Base-by-base conservation (phyloP, 2,329 filamentous ascomycete species). In the Colletotrichum noveboracense region DNA sequence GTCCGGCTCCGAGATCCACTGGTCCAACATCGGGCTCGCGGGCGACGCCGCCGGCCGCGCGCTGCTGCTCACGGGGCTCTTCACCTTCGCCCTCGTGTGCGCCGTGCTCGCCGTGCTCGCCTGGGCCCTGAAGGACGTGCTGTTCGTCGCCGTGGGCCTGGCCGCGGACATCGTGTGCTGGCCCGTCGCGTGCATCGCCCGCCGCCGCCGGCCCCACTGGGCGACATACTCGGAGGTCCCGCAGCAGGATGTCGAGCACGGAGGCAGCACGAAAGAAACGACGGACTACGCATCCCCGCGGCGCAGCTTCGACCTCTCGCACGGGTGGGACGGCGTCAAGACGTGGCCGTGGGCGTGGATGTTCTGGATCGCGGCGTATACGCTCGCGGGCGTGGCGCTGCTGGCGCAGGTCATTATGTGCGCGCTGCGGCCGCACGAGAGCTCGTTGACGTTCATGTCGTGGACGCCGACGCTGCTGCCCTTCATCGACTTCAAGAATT, bases 1-100 rank as follows among this genome's bases (percentile, higher is more conserved):
- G 12, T 79, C 83, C 1, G 83, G 83, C 21, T 80, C 80, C 8
- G 83, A 85, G 68, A 79, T 85, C 5, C 84, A 83, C 48, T 83
- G 83, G 78, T 79, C 82, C 58, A 84, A 85, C 62, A 75, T 84
- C 26, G 82, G 77, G 14, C 64, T 84, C 10, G 80, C 80, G 0
- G 77, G 79, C 12, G 84, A 85, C 38, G 76, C 82, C 13, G 80
- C 81, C 2, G 82, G 82, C 2, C 78, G 80, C 74, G 77, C 78
- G 16, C 78, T 83, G 52, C 76, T 85, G 14, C 78, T 84, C 3
- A 79, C 82, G 2, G 84, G 83, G 2, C 65, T 82, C 28, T 56
- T 83, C 26, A 80, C 81, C 18, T 80, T 80, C 8, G 62, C 76
- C 2, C 24, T 81, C 34, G 79, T 80, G 2, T 34, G 80, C 1